Conservation (phyloP, 768 basidiomycete species). For the Mycena vulgaris region DNA sequence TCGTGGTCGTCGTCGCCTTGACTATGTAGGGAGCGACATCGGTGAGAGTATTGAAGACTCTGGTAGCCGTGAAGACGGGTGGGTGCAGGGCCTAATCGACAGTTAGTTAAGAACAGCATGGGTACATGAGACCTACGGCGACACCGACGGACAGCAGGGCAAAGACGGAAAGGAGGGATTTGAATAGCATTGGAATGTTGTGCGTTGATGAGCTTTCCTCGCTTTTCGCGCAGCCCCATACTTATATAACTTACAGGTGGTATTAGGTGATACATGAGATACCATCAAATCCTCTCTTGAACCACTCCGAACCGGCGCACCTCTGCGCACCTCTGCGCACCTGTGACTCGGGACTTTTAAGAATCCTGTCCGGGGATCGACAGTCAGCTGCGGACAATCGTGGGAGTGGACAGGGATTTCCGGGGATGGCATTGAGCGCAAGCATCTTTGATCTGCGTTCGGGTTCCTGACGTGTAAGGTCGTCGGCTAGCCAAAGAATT, state of each 20-base stretch:
- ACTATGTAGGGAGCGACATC: constrained; percentile 19
- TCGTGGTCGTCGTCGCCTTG: background rate
- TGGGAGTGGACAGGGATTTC: constrained; percentile 7
- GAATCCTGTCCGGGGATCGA: background rate
- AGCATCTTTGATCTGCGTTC: constrained; percentile 6
- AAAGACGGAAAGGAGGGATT: background rate
- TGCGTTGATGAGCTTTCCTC: background rate
- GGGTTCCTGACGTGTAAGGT: too few relatives aligned
- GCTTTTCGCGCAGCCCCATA: background rate
- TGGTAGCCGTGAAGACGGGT: constrained; percentile 20
- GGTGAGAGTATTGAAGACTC: constrained; percentile 15
- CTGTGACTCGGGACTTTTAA: too few relatives aligned
- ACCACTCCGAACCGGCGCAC: background rate
- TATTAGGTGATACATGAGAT: too few relatives aligned
- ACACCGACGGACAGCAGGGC: background rate
- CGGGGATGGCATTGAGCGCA: background rate
- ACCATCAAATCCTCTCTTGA: too few relatives aligned
- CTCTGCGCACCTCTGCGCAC: background rate
- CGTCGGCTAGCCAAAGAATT: too few relatives aligned
- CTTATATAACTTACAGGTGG: constrained; percentile 11
- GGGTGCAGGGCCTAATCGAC: background rate
- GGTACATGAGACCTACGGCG: background rate
- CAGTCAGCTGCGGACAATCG: constrained; percentile 15
- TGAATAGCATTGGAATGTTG: constrained; percentile 20
- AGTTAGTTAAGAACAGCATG: background rate